Conservation (phyloP, 805 yeast genomes). For the Teunomyces kruisii region DNA sequence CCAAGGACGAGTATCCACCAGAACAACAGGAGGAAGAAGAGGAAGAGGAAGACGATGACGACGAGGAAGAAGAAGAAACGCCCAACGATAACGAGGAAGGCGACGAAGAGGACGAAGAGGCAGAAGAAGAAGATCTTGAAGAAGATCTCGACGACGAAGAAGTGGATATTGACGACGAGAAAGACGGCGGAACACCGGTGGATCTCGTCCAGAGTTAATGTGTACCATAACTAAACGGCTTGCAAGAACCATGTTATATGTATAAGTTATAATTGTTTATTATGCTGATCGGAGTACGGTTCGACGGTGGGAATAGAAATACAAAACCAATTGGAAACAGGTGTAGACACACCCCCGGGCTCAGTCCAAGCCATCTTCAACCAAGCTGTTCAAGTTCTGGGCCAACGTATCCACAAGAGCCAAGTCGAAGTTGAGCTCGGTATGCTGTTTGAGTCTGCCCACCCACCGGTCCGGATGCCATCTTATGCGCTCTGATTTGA, state of each 20-base stretch:
- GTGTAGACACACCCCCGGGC: too few species aligned
- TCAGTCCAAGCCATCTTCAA: constrained; percentile 14
- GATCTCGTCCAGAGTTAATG: constrained; percentile 7
- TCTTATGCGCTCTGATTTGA: constrained; percentile 52
- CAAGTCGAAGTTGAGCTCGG: constrained; percentile 17
- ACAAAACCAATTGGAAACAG: too few species aligned
- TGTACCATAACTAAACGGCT: not conserved
- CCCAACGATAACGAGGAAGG: constrained; percentile 17
- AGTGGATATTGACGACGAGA: constrained; percentile 20
- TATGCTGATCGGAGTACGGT: not conserved
- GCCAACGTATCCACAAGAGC: constrained; percentile 30
- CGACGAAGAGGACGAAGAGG: constrained; percentile 14
- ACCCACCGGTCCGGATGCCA: constrained; percentile 76
- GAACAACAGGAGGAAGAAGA: constrained; percentile 65
- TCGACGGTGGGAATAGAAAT: too few species aligned
- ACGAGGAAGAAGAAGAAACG: constrained; percentile 26
- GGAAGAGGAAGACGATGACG: constrained; percentile 38
- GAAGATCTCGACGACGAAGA: constrained; percentile 31
- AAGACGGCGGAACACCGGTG: constrained; percentile 15
- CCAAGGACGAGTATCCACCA: constrained; percentile 65
- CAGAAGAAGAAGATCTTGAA: constrained; percentile 8
- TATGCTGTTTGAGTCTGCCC: constrained; percentile 17
- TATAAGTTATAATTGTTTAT: not conserved
- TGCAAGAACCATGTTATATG: not conserved
- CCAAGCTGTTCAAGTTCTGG: constrained; percentile 29